A percentile compares a stretch with the other conserved stretches of the same genome.
Evolutionary conservation across 2,329 filamentous ascomycete genomes (phyloP).

Genomic region (Fusarium nanum): DNA sequence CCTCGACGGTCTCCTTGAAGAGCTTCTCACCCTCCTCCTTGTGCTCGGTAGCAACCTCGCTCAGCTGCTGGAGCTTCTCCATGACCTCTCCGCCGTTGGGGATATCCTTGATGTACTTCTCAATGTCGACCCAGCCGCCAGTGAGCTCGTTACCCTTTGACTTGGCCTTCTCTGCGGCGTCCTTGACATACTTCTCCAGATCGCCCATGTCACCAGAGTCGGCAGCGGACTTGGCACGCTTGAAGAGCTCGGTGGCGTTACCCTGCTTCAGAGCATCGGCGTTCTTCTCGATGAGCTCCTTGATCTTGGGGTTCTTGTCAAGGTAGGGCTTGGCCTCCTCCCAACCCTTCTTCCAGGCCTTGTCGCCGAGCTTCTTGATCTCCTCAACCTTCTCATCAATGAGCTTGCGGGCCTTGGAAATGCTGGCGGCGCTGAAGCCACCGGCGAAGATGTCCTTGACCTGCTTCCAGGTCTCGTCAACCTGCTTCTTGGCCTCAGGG

Average conservation of each 20-base stretch:
- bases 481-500: slow-evolving; percentile 80
- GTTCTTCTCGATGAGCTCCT: slow-evolving; percentile 78
- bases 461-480: slow-evolving; percentile 77
- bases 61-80: slow-evolving; percentile 72
- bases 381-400: slow-evolving; percentile 77
- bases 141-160: slow-evolving; percentile 55
- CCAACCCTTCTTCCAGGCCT: slow-evolving; percentile 77
- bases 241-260: slow-evolving; percentile 72
- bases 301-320: slow-evolving; percentile 81
- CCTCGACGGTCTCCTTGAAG: slow-evolving; percentile 74
- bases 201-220: slow-evolving; percentile 69
- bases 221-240: slow-evolving; percentile 70
- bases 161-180: slow-evolving; percentile 56
- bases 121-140: slow-evolving; percentile 61
- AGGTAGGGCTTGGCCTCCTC: slow-evolving; percentile 78
- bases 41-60: slow-evolving; percentile 74
- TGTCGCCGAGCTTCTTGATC: slow-evolving; percentile 74
- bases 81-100: slow-evolving; percentile 73
- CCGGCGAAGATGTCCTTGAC: slow-evolving; percentile 71
- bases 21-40: slow-evolving; percentile 76
- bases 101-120: slow-evolving; percentile 73
- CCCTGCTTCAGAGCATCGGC: slow-evolving; percentile 74
- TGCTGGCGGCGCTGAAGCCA: slow-evolving; percentile 65
- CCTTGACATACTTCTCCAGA: slow-evolving; percentile 52
- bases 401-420: slow-evolving; percentile 69